Conservation (phyloP, 1,284 basidiomycete species). For the Heterobasidion occidentale region DNA sequence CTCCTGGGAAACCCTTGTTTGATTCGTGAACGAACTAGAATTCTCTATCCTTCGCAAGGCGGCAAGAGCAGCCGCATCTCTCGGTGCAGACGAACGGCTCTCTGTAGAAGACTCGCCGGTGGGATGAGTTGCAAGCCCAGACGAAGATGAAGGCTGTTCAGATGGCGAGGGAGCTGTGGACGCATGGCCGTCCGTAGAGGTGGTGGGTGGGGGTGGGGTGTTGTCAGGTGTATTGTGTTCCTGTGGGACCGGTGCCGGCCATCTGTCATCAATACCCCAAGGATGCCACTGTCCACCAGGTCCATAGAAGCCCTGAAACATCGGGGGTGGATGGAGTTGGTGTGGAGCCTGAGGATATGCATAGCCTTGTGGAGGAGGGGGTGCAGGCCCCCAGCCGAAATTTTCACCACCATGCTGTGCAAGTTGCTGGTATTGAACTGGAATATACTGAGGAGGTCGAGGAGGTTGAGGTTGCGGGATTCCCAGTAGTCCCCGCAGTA, state of each 20-base stretch:
- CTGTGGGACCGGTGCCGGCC: conserved; percentile 13
- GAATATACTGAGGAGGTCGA: conserved; percentile 5
- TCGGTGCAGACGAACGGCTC: conserved; percentile 14
- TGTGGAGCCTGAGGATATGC: conserved; percentile 14
- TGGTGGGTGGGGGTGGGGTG: conserved; percentile 6
- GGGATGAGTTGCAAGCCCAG: conserved; percentile 1
- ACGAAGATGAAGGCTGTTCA: background rate
- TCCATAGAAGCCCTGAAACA: conserved; percentile 46
- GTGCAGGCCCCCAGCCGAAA: conserved; percentile 8
- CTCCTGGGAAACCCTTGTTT: background rate
- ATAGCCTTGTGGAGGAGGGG: conserved; percentile 8
- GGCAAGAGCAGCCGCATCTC: conserved; percentile 28
- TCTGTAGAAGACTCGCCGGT: conserved; percentile 6
- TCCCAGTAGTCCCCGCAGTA: conserved; percentile 9
- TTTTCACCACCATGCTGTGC: background rate
- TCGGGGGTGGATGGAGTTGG: conserved; percentile 23
- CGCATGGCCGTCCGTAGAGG: background rate
- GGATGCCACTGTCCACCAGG: conserved; percentile 57
- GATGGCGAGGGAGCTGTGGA: background rate
- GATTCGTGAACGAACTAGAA: background rate
- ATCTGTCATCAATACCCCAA: conserved; percentile 37
- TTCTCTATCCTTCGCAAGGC: conserved; percentile 23
- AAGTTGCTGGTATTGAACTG: background rate
- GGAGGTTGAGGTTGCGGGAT: conserved; percentile 5
- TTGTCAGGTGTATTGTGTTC: conserved; percentile 7